Evolutionary conservation across 2,329 filamentous ascomycete genomes (phyloP), one percentile per base, ranked within the genome.

Genomic region (Aspergillus amoenus): DNA sequence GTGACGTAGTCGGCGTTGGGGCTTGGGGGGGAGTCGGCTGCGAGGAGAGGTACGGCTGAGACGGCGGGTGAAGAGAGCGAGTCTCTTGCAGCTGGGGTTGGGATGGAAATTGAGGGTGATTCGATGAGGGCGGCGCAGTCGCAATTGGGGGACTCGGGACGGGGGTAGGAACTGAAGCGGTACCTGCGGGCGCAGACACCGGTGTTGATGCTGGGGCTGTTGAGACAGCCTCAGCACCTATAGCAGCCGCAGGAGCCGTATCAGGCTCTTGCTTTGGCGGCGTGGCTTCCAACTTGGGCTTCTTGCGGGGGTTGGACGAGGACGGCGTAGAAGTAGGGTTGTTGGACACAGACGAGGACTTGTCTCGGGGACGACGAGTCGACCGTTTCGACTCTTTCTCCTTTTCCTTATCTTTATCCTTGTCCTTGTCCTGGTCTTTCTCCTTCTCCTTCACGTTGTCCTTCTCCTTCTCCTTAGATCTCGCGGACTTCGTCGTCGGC

Each of bases 231-330:
- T 55, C 51, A 48, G 56, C 34, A 49, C 37, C 40, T 43, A 52
- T 32, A 47, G 57, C 15, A 56, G 54, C 37, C 30, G 50, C 40
- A 47, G 57, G 17, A 56, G 54, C 40, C 39, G 50, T 46, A 30
- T 13, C 46, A 49, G 44, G 41, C 47, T 42, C 24, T 42, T 57
- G 47, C 34, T 59, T 50, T 27, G 60, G 54, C 49, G 61, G 39
- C 58, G 64, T 47, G 58, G 56, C 50, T 65, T 78, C 76, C 49
- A 76, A 64, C 66, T 78, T 79, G 44, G 71, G 69, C 62, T 76
- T 78, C 66, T 79, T 85, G 64, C 83, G 81, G 58, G 80, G 62
- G 32, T 67, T 61, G 17, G 59, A 61, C 15, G 61, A 51, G 13
- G 57, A 42, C 41, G 52, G 54, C 41, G 52, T 22, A 41, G 18